A percentile compares a stretch with the other conserved stretches of the same genome.
phyloP scores from a whole-genome alignment of 106 monocot species.

The Acorus calamus region DNA sequence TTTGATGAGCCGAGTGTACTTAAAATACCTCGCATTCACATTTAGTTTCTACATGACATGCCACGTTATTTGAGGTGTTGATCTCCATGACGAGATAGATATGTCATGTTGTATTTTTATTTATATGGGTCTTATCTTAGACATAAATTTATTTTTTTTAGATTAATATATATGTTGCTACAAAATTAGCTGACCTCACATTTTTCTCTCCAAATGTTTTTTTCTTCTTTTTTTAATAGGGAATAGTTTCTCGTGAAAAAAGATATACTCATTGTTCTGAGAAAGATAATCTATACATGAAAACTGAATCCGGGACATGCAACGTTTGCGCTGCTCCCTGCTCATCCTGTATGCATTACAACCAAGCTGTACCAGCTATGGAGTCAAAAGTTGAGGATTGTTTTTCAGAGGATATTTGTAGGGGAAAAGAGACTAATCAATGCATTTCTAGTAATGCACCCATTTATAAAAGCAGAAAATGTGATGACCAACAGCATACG shows the following conservation, averaged over 20 bases:
- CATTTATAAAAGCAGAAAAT: slow-evolving; percentile 19
- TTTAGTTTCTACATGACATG: no score
- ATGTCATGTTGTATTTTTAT: no score
- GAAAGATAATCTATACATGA: slow-evolving; percentile 8
- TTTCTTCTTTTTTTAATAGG: slow-evolving; percentile 18
- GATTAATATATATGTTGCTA: no score
- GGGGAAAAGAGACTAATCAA: slow-evolving; percentile 31
- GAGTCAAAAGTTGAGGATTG: slow-evolving; percentile 44
- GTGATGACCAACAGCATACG: slow-evolving; percentile 7
- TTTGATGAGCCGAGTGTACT: no score
- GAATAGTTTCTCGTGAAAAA: slow-evolving; percentile 4
- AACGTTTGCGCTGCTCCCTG: slow-evolving; percentile 88
- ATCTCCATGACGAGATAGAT: no score
- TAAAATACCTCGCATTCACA: no score
- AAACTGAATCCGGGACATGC: slow-evolving; percentile 64
- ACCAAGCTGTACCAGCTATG: slow-evolving; percentile 17
- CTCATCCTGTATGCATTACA: slow-evolving; percentile 75
- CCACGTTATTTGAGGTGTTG: no score
- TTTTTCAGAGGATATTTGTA: slow-evolving; percentile 16
- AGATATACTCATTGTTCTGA: neutral
- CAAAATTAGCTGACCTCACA: no score
- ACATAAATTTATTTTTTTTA: no score
- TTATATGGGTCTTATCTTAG: no score
- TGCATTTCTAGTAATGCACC: slow-evolving; percentile 22
- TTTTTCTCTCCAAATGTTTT: no score